Evolutionary conservation across 2,329 filamentous ascomycete species (phyloP).

Genomic region (Ophioceras dolichostomum): DNA sequence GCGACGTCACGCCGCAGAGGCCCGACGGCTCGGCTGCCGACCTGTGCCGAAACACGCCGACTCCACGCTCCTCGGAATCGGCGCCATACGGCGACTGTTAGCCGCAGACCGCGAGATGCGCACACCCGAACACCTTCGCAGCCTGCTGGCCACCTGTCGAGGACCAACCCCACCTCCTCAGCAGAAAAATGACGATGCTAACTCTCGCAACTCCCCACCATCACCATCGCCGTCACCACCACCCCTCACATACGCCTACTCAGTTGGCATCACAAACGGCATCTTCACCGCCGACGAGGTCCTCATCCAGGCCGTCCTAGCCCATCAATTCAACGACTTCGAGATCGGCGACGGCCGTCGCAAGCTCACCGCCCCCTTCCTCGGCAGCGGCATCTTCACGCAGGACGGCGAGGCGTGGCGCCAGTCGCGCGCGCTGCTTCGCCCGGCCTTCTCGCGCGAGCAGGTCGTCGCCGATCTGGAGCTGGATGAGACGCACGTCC

Average conservation of each 20-base stretch:
- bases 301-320: conserved; percentile 23
- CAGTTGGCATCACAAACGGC: not conserved
- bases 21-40: not conserved
- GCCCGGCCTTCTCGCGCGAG: conserved; percentile 1
- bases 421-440: conserved; percentile 3
- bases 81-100: not conserved
- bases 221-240: too few species aligned
- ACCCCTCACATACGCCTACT: not conserved
- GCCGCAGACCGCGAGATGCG: not conserved
- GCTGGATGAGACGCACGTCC: not conserved
- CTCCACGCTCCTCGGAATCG: not conserved
- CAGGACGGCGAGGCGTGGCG: conserved; percentile 3
- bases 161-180: too few species aligned
- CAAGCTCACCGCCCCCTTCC: conserved; percentile 4
- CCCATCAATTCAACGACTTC: conserved; percentile 28
- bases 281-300: not conserved
- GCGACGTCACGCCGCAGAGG: not conserved
- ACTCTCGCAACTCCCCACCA: too few species aligned
- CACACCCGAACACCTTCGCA: not conserved
- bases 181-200: too few species aligned
- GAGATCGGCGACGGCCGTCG: conserved; percentile 10
- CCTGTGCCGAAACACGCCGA: not conserved
- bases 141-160: not conserved
- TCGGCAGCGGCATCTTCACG: conserved; percentile 7
- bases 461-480: conserved; percentile 4